Conservation (phyloP, 768 basidiomycete species). For the Lentinula edodes region DNA sequence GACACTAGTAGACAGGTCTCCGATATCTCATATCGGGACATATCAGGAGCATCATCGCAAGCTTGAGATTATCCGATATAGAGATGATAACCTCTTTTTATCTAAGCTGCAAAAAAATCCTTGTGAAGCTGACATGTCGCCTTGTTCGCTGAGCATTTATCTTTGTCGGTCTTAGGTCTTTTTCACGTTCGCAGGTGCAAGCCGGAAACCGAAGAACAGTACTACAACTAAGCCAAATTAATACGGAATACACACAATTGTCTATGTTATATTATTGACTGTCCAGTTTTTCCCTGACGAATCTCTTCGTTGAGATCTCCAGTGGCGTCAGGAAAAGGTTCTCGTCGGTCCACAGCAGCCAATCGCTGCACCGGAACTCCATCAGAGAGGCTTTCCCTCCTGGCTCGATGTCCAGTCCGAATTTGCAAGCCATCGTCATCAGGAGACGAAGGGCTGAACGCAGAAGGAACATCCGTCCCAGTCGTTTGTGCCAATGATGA, state of each 20-base stretch:
- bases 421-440: conserved; percentile 33
- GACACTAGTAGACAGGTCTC: too few relatives aligned
- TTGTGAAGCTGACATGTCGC: too few relatives aligned
- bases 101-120: too few relatives aligned
- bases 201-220: not conserved
- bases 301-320: conserved; percentile 64
- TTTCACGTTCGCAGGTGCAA: too few relatives aligned
- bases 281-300: conserved; percentile 23
- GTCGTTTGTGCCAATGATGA: conserved; percentile 15
- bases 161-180: too few relatives aligned
- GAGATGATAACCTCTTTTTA: too few relatives aligned
- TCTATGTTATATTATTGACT: not conserved
- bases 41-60: too few relatives aligned
- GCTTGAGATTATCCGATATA: too few relatives aligned
- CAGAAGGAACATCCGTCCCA: not conserved
- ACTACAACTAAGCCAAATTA: not conserved
- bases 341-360: conserved; percentile 49
- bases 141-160: too few relatives aligned
- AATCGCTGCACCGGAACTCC: conserved; percentile 59
- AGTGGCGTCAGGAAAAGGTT: conserved; percentile 61
- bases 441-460: conserved; percentile 11
- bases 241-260: not conserved
- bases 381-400: conserved; percentile 62
- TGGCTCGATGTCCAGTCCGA: conserved; percentile 36
- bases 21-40: too few relatives aligned